Evolutionary conservation across 2,329 filamentous ascomycete species (phyloP).

Genomic region (Cladosporium cucumerinum): DNA sequence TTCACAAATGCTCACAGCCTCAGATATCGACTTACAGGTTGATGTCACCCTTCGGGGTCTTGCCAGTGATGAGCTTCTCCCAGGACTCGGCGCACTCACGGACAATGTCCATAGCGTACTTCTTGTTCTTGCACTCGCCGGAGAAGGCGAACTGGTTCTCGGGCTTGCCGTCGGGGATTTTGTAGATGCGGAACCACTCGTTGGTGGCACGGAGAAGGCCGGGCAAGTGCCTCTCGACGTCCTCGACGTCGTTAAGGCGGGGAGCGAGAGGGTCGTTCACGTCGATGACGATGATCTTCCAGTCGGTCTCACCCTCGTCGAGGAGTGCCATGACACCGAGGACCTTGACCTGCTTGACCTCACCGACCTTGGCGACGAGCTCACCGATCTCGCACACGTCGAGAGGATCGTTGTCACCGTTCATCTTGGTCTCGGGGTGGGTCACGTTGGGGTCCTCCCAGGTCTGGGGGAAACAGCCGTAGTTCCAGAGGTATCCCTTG

Average conservation of each 20-base stretch:
- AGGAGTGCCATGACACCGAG: constrained; percentile 98
- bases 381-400: constrained; percentile 99
- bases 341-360: constrained; percentile 99
- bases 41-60: constrained; percentile 73
- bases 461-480: constrained; percentile 98
- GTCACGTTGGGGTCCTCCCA: constrained; percentile 97
- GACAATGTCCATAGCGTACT: constrained; percentile 94
- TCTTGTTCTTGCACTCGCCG: constrained; percentile 99
- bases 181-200: constrained; percentile 99
- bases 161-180: constrained; percentile 99
- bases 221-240: constrained; percentile 96
- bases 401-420: constrained; percentile 98
- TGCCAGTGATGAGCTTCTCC: constrained; percentile 93
- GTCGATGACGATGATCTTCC: constrained; percentile 99
- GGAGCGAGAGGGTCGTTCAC: constrained; percentile 93
- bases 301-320: constrained; percentile 99
- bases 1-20: neutral
- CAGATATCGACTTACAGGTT: constrained; percentile 64
- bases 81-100: constrained; percentile 95
- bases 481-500: constrained; percentile 99
- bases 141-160: constrained; percentile 99
- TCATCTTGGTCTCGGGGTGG: constrained; percentile 99
- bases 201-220: constrained; percentile 96
- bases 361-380: constrained; percentile 90
- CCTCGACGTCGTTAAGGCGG: constrained; percentile 98